Evolutionary conservation across 192 early-diverging fungal species (phyloP).

Genomic region (Coemansia sp.): DNA sequence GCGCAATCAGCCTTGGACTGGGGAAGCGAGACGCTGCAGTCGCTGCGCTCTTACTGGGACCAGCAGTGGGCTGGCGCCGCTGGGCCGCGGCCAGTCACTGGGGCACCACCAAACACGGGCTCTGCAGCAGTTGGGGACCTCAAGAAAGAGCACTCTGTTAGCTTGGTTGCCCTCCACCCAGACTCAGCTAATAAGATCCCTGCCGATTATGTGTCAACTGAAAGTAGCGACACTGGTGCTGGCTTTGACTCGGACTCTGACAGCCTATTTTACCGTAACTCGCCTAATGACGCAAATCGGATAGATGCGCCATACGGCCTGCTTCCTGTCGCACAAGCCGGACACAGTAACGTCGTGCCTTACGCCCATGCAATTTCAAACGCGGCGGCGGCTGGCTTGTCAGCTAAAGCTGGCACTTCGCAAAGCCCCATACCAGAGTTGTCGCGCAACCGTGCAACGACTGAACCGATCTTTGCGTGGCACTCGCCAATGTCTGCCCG

Average conservation of each 20-base stretch:
- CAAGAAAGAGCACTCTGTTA: background rate
- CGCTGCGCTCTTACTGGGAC: slow-evolving; percentile 49
- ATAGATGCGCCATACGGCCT: slow-evolving; percentile 29
- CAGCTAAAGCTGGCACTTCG: no score
- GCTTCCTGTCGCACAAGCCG: slow-evolving; percentile 17
- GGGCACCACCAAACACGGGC: background rate
- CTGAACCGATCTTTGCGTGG: slow-evolving; percentile 14
- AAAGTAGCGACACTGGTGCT: slow-evolving; percentile 4
- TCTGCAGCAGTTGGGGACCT: background rate
- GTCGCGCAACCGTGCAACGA: slow-evolving; percentile 8
- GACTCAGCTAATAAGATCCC: background rate
- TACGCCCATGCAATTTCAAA: slow-evolving; percentile 4
- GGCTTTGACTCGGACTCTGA: slow-evolving; percentile 17
- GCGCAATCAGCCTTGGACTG: slow-evolving; percentile 41
- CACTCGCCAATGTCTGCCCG: background rate
- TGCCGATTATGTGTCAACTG: background rate
- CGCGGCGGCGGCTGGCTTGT: background rate
- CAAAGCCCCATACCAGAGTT: background rate
- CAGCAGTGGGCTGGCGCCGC: slow-evolving; percentile 14
- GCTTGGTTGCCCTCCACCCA: background rate
- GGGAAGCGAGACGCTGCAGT: slow-evolving; percentile 49
- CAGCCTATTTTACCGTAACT: slow-evolving; percentile 37
- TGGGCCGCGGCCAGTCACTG: background rate
- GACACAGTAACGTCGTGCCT: background rate
- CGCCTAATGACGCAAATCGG: slow-evolving; percentile 19